A percentile compares a stretch with the other conserved stretches of the same genome.
phyloP scores from a whole-genome alignment of 2,329 filamentous ascomycete species.

The Clonostachys sp. region DNA sequence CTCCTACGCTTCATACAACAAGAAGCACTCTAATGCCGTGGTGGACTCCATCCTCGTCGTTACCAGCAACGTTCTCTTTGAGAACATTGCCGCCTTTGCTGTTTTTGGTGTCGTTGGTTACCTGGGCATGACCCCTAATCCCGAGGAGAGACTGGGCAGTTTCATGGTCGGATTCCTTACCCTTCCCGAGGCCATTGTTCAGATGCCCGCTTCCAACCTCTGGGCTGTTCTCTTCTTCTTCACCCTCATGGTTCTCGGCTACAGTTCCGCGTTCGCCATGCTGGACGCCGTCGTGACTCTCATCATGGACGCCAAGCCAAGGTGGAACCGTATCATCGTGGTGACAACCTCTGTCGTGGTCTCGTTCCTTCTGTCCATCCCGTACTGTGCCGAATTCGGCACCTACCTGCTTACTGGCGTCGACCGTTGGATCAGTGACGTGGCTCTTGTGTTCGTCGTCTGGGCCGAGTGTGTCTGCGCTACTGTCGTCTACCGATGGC shows the following conservation, averaged over 20 bases:
- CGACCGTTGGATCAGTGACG: constrained; percentile 52
- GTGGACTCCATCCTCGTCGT: constrained; percentile 54
- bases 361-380: constrained; percentile 48
- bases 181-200: constrained; percentile 46
- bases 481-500: constrained; percentile 49
- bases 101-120: constrained; percentile 52
- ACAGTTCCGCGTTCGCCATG: constrained; percentile 56
- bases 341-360: constrained; percentile 42
- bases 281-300: constrained; percentile 51
- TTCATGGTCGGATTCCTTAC: constrained; percentile 57
- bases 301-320: constrained; percentile 45
- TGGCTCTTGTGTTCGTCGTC: constrained; percentile 48
- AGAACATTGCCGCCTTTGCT: constrained; percentile 43
- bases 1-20: constrained; percentile 53
- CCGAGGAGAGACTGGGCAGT: constrained; percentile 34
- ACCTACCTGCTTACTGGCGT: constrained; percentile 50
- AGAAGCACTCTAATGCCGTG: constrained; percentile 52
- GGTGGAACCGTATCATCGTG: constrained; percentile 37
- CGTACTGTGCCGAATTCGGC: constrained; percentile 54
- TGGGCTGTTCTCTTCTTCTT: constrained; percentile 57
- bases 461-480: constrained; percentile 46
- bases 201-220: constrained; percentile 53
- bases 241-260: constrained; percentile 52
- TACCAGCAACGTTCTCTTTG: constrained; percentile 50
- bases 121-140: constrained; percentile 27